A percentile compares a stretch with the other conserved stretches of the same genome.
Evolutionary conservation across 2,329 filamentous ascomycete species (phyloP).

Genomic region (Hypoxylon sp.): DNA sequence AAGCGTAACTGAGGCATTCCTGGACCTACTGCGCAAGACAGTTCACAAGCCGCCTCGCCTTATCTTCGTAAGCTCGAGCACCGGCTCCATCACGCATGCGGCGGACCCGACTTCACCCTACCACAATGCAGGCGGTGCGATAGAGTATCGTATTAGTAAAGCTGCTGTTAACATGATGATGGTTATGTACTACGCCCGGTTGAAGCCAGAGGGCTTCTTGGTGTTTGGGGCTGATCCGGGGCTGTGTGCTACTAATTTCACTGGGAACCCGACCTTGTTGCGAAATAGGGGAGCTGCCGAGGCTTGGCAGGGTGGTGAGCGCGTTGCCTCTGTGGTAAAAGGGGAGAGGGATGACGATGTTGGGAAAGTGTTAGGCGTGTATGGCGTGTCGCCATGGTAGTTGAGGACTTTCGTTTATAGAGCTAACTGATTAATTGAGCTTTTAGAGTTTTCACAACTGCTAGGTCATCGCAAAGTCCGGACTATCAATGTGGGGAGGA

Average conservation of each 20-base stretch:
- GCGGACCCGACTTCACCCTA: slow-evolving; percentile 37
- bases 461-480: not conserved
- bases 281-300: slow-evolving; percentile 27
- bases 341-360: slow-evolving; percentile 34
- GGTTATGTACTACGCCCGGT: slow-evolving; percentile 39
- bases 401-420: not conserved
- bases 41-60: slow-evolving; percentile 41
- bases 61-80: slow-evolving; percentile 48
- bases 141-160: slow-evolving; percentile 49
- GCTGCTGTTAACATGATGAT: slow-evolving; percentile 53
- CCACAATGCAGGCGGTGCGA: slow-evolving; percentile 29
- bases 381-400: slow-evolving; percentile 31
- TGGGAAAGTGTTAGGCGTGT: slow-evolving; percentile 32
- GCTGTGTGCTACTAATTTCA: slow-evolving; percentile 37
- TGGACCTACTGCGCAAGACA: slow-evolving; percentile 26
- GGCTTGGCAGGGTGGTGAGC: slow-evolving; percentile 32
- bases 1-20: slow-evolving; percentile 35
- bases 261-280: slow-evolving; percentile 20
- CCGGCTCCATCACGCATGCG: slow-evolving; percentile 45
- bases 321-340: slow-evolving; percentile 30
- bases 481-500: too few relatives aligned
- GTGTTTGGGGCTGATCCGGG: slow-evolving; percentile 40
- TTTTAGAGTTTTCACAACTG: not conserved
- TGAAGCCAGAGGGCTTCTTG: slow-evolving; percentile 35
- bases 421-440: not conserved